Conservation (phyloP, 2,329 filamentous ascomycete species). For the Talaromyces sp. region DNA sequence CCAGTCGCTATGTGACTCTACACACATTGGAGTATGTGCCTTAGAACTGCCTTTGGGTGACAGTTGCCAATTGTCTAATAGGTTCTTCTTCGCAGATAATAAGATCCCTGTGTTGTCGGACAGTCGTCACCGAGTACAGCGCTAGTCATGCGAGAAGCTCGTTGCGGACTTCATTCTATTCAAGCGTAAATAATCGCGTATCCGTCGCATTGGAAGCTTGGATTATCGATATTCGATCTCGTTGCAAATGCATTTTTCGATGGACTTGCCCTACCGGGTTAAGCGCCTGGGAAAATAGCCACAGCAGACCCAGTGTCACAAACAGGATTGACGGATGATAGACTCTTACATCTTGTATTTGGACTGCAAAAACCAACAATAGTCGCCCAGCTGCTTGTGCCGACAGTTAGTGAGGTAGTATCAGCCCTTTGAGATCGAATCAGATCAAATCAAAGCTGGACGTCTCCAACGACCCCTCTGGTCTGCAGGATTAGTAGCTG, state of each 20-base stretch:
- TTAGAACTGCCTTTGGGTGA: not conserved
- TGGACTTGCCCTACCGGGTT: not conserved
- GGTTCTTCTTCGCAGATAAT: no score
- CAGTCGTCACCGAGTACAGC: not conserved
- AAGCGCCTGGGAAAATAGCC: conserved; percentile 10
- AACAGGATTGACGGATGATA: not conserved
- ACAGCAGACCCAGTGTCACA: not conserved
- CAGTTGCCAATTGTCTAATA: not conserved
- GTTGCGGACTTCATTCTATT: not conserved
- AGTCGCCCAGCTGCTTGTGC: not conserved
- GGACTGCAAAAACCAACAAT: not conserved
- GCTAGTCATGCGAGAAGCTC: conserved; percentile 8
- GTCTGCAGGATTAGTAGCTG: conserved; percentile 6
- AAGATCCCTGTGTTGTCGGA: not conserved
- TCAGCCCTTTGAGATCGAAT: not conserved
- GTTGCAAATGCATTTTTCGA: not conserved
- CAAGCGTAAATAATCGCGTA: not conserved
- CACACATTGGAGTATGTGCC: not conserved
- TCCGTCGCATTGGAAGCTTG: not conserved
- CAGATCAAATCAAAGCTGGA: not conserved
- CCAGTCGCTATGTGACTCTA: not conserved
- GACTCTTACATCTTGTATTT: not conserved
- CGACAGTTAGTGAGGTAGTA: conserved; percentile 11
- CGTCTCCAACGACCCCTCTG: conserved; percentile 6
- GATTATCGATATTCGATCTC: not conserved